Evolutionary conservation across 306 rosid species (phyloP).

Genomic region (Notholithocarpus densiflorus): DNA sequence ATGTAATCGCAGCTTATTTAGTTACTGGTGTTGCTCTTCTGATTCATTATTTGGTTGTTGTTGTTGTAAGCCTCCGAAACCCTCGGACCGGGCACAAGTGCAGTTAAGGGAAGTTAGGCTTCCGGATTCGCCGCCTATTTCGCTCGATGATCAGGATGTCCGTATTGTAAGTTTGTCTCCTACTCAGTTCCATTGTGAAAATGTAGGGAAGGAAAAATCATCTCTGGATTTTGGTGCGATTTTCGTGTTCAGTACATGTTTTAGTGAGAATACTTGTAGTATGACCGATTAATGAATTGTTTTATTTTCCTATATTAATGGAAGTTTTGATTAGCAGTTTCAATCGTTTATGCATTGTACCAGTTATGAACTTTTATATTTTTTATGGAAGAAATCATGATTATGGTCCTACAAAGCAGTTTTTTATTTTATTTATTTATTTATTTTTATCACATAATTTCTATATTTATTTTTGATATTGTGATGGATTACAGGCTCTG

Average conservation of each 20-base stretch:
- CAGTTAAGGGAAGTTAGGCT: conserved; percentile 76
- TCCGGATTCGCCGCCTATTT: conserved; percentile 65
- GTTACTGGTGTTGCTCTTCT: background rate
- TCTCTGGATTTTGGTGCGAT: background rate
- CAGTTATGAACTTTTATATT: background rate
- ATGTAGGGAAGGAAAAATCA: background rate
- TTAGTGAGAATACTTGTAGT: background rate
- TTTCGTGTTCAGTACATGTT: background rate
- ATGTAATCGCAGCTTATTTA: background rate
- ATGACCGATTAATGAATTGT: background rate
- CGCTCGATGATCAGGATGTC: conserved; percentile 90
- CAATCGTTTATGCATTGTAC: conserved; percentile 2
- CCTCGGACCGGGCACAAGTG: conserved; percentile 80
- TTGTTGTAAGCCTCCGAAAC: conserved; percentile 61
- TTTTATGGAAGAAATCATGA: background rate
- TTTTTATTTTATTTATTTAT: background rate
- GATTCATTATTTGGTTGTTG: background rate
- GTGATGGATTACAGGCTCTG: conserved; percentile 57
- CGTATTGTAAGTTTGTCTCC: conserved; percentile 59
- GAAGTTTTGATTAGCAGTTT: background rate
- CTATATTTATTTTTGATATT: conserved; percentile 11
- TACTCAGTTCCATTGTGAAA: background rate
- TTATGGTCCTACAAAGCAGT: background rate
- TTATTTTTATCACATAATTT: background rate
- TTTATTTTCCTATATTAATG: background rate